phyloP scores from a whole-genome alignment of 2,329 filamentous ascomycete species.

The Furcasterigmium furcatum region DNA sequence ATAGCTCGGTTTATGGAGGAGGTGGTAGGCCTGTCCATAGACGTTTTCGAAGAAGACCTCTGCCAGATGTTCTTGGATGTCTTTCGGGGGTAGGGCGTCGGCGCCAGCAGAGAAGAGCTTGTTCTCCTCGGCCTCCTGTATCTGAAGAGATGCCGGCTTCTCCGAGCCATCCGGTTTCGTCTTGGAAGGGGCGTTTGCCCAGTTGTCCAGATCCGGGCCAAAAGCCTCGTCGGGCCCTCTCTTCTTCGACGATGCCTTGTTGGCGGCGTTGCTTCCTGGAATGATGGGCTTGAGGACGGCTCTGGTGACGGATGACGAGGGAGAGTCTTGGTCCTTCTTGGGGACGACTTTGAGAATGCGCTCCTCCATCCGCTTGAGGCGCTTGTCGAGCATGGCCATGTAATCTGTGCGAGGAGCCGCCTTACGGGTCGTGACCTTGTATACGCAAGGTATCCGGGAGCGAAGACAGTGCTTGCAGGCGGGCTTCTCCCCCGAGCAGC shows the following conservation, averaged over 20 bases:
- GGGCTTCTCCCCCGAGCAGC: slow-evolving; percentile 95
- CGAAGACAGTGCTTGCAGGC: slow-evolving; percentile 94
- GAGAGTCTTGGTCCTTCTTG: slow-evolving; percentile 72
- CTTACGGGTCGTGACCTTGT: slow-evolving; percentile 94
- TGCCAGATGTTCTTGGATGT: slow-evolving; percentile 88
- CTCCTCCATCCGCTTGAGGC: slow-evolving; percentile 95
- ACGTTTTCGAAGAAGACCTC: slow-evolving; percentile 95
- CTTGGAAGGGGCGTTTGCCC: slow-evolving; percentile 63
- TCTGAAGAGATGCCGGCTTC: slow-evolving; percentile 50
- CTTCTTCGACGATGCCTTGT: slow-evolving; percentile 68
- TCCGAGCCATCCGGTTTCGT: slow-evolving; percentile 42
- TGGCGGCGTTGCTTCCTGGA: slow-evolving; percentile 43
- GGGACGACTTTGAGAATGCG: slow-evolving; percentile 94
- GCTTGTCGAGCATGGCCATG: slow-evolving; percentile 98
- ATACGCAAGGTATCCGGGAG: slow-evolving; percentile 92
- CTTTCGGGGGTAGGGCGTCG: slow-evolving; percentile 77
- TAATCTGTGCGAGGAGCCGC: slow-evolving; percentile 94
- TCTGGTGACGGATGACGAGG: slow-evolving; percentile 63
- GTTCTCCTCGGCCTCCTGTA: slow-evolving; percentile 68
- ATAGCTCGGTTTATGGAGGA: slow-evolving; percentile 95
- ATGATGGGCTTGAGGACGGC: slow-evolving; percentile 81
- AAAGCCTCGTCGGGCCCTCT: slow-evolving; percentile 79
- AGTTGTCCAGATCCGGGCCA: slow-evolving; percentile 73
- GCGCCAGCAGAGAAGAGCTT: slow-evolving; percentile 77
- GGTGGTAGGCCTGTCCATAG: slow-evolving; percentile 91